Evolutionary conservation across 495 filamentous ascomycete species (phyloP).

Genomic region (Aspergillus kassunensis): DNA sequence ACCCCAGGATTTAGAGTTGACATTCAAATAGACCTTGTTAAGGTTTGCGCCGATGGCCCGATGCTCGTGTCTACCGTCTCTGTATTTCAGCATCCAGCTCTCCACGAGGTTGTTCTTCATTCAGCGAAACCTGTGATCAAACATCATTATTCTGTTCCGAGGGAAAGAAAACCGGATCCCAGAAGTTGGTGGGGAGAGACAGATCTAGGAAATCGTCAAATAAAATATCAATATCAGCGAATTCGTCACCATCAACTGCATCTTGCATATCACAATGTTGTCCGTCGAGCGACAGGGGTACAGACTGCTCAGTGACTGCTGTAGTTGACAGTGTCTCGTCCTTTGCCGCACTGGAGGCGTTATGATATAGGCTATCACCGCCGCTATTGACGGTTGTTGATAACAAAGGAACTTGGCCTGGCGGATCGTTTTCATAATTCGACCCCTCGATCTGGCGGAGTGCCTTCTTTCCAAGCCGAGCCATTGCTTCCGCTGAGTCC

Average conservation of each 20-base stretch:
- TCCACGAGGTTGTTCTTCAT: not conserved
- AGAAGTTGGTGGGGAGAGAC: conserved; percentile 40
- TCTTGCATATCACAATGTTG: conserved; percentile 12
- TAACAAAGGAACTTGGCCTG: not conserved
- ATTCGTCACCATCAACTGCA: conserved; percentile 10
- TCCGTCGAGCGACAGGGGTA: not conserved
- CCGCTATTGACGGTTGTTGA: not conserved
- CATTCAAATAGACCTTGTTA: not conserved
- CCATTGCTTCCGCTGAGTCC: conserved; percentile 60
- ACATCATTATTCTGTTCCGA: conserved; percentile 9
- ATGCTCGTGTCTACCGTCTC: too few species aligned
- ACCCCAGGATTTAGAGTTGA: too few species aligned
- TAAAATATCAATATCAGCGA: conserved; percentile 39
- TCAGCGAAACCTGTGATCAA: not conserved
- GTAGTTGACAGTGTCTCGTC: not conserved
- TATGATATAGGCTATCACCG: not conserved
- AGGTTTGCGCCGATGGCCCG: not conserved
- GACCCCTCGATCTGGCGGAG: conserved; percentile 28
- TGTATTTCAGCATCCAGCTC: too few species aligned
- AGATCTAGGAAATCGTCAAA: conserved; percentile 42
- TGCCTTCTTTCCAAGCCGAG: conserved; percentile 48
- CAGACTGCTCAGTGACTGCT: not conserved
- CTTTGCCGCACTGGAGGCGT: not conserved
- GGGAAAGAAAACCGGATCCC: conserved; percentile 37
- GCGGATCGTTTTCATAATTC: not conserved